Evolutionary conservation across 1,139 yeast species (phyloP), one percentile per base, ranked within the genome.

Genomic region (Diutina neorugosa): DNA sequence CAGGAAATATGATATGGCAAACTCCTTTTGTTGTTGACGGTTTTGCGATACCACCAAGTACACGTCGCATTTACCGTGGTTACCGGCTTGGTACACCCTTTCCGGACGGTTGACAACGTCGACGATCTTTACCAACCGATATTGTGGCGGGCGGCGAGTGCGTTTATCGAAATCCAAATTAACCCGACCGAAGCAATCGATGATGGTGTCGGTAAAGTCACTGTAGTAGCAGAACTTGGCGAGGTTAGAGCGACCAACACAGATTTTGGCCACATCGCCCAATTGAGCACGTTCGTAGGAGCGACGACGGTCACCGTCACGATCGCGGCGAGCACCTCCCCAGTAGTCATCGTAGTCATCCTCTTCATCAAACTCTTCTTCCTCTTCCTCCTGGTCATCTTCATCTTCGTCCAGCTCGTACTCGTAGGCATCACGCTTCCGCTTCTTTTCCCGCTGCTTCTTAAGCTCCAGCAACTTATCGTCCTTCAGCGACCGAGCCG

Each of bases 111-210:
- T 69, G 51, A 79, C 77, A 34, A 84, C 76, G 54, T 81, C 85
- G 58, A 82, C 84, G 53, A 94, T 81, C 63, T 82, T 85, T 51
- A 93, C 96, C 80, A 91, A 78, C 60, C 97, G 77, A 67, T 93
- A 93, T 56, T 81, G 78, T n/a, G 85, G 78, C 2, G 37, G 37
- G 59, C 71, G 71, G 51, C 84, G 80, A 7, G 82, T 31, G 52
- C 81, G 76, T 53, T 76, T 77, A 61, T 85, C 86, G 47, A 72
- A 63, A 4, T 96, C 96, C 56, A 91, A 78, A 63, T 89, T 88
- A 53, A 93, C 82, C 59, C 91, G 80, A 40, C 93, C 95, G 65
- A 76, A 89, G 50, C 95, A 81, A 25, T 89, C 95, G 43, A 78
- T 72, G 14, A 87, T 78, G 0, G 79, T 76, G 21, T 80, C 82